Percentiles rank a stretch among this genome's conserved stretches.
Conservation (phyloP, 305 asterid species). For the Plantago lanceolata region DNA sequence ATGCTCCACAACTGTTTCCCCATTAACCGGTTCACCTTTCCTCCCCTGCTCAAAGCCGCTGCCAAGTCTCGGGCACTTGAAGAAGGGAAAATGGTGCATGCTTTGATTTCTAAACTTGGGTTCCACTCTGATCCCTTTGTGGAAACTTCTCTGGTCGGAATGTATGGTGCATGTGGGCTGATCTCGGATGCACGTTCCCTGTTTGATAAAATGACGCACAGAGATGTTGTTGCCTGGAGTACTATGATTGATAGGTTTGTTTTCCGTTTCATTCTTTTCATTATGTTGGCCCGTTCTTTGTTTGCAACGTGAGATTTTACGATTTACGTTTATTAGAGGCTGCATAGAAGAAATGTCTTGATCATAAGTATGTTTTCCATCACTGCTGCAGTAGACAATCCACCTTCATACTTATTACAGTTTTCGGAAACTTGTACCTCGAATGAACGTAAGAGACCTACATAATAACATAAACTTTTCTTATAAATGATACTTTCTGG, state of each 20-base stretch:
- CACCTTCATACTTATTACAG: too few relatives aligned
- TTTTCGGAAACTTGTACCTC: too few relatives aligned
- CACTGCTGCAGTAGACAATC: too few relatives aligned
- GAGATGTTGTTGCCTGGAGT: conserved; percentile 69
- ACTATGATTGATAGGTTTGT: conserved; percentile 61
- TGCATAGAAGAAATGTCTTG: neutral
- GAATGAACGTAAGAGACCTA: too few relatives aligned
- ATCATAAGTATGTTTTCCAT: neutral
- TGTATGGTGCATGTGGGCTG: conserved; percentile 53
- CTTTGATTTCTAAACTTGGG: conserved; percentile 51
- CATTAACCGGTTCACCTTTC: conserved; percentile 56
- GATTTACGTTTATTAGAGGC: neutral
- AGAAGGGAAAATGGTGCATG: conserved; percentile 63
- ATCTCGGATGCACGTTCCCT: conserved; percentile 53
- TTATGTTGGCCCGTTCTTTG: neutral
- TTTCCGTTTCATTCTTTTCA: neutral
- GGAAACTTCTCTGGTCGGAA: conserved; percentile 62
- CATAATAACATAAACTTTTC: too few relatives aligned
- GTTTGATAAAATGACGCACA: conserved; percentile 72
- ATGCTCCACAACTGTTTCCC: conserved; percentile 35
- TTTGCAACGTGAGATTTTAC: neutral
- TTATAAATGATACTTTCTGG: too few relatives aligned
- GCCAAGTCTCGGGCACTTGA: conserved; percentile 34
- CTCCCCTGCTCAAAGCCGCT: conserved; percentile 64
- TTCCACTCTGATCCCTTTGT: conserved; percentile 58